Conservation (phyloP, 2,329 filamentous ascomycete genomes). For the Aspergillus sp. region DNA sequence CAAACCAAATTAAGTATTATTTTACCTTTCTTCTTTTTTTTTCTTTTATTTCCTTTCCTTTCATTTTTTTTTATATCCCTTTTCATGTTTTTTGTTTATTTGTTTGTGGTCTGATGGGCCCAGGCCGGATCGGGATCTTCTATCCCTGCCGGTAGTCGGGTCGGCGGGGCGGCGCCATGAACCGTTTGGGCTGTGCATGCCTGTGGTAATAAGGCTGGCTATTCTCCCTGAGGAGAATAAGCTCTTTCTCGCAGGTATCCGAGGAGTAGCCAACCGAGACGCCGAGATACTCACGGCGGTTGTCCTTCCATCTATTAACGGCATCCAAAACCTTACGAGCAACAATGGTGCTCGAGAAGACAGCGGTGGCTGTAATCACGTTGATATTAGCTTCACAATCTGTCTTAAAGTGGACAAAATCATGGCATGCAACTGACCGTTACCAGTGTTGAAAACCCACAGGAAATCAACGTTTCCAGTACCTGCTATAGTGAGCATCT, state of each 20-base stretch:
- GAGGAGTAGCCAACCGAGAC: constrained; percentile 39
- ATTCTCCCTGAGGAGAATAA: constrained; percentile 29
- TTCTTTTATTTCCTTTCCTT: not conserved
- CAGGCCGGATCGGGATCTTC: not conserved
- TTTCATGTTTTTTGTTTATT: not conserved
- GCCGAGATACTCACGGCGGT: constrained; percentile 30
- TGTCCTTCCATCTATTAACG: constrained; percentile 30
- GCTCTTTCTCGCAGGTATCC: constrained; percentile 41
- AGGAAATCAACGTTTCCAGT: constrained; percentile 39
- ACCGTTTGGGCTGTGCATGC: not conserved
- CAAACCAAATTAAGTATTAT: not conserved
- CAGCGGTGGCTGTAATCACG: constrained; percentile 32
- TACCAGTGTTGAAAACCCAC: constrained; percentile 45
- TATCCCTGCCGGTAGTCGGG: not conserved
- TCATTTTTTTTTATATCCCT: not conserved
- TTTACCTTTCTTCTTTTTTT: not conserved
- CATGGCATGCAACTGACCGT: constrained; percentile 32
- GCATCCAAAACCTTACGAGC: constrained; percentile 35
- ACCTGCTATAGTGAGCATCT: constrained; percentile 35
- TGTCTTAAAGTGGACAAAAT: not conserved
- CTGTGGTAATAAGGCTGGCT: not conserved
- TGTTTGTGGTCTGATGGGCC: not conserved
- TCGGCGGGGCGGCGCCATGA: not conserved
- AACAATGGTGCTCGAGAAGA: constrained; percentile 39
- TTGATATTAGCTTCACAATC: constrained; percentile 12